These are phyloP conservation scores for Kazachstania africana DNA, from an alignment of 805 yeast genomes.

Conservation along the genomic window DNA sequence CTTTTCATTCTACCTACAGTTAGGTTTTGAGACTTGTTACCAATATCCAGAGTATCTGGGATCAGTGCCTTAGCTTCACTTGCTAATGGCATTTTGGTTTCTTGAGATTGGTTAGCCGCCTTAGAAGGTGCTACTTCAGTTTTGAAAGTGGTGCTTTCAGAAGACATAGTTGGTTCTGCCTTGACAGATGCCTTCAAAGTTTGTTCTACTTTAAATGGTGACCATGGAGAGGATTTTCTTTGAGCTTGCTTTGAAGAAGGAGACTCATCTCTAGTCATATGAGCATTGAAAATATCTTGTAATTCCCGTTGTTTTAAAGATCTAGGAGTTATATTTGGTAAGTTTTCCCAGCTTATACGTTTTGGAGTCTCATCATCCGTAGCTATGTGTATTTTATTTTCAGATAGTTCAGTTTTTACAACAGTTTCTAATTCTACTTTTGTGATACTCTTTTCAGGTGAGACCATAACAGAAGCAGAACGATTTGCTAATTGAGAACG, in stretches of 20 bases:
- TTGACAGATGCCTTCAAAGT: constrained; percentile 2
- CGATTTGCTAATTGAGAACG: too few species aligned
- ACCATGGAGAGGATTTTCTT: constrained; percentile 16
- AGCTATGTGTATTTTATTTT: background rate
- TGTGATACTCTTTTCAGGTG: constrained; percentile 9
- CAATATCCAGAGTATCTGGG: background rate
- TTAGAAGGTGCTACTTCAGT: background rate
- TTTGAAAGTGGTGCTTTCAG: background rate
- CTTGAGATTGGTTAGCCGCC: background rate
- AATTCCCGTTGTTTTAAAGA: constrained; percentile 6
- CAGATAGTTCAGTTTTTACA: background rate
- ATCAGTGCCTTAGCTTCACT: background rate
- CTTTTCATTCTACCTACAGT: constrained; percentile 9
- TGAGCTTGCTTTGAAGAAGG: too few species aligned
- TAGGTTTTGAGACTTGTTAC: constrained; percentile 2
- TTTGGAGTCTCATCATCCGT: constrained; percentile 2
- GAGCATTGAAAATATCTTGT: too few species aligned
- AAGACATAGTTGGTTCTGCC: background rate
- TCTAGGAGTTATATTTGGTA: constrained; percentile 11
- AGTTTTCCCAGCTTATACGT: constrained; percentile 1
- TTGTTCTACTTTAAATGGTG: constrained; percentile 18
- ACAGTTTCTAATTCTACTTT: constrained; percentile 1
- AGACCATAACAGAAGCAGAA: constrained; percentile 4
- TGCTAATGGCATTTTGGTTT: background rate
- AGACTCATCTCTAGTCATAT: too few species aligned